These are phyloP conservation scores for Fusarium falciforme DNA, from an alignment of 2,329 filamentous ascomycete species.

Conservation along the genomic window DNA sequence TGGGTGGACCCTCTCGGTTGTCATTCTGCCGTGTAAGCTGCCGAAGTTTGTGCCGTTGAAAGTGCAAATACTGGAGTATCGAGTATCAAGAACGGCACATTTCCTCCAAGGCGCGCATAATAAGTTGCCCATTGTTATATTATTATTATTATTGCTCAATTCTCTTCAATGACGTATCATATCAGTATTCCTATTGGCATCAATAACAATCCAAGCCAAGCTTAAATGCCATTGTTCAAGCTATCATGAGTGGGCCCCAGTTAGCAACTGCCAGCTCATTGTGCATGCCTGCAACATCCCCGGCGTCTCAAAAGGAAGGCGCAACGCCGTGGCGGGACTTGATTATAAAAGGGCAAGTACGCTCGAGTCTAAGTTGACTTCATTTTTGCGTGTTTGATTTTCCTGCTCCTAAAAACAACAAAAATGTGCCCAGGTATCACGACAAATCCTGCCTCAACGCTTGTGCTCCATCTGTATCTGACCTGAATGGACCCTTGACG, in stretches of 20 bases:
- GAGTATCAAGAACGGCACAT: background rate
- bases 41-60: background rate
- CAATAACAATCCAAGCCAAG: background rate
- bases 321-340: constrained; percentile 27
- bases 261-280: constrained; percentile 44
- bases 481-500: constrained; percentile 26
- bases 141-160: background rate
- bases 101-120: background rate
- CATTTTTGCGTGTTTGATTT: background rate
- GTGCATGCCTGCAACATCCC: constrained; percentile 39
- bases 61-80: background rate
- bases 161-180: background rate
- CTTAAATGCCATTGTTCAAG: constrained; percentile 38
- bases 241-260: constrained; percentile 39
- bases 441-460: background rate
- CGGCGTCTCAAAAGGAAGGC: constrained; percentile 23
- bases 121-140: background rate
- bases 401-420: background rate
- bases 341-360: constrained; percentile 36
- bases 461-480: constrained; percentile 17
- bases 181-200: background rate
- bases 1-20: background rate
- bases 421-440: background rate
- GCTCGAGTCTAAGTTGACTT: constrained; percentile 8
- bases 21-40: background rate